Evolutionary conservation across 2,329 filamentous ascomycete genomes (phyloP).

Genomic region (Chaetomiaceae sp.): DNA sequence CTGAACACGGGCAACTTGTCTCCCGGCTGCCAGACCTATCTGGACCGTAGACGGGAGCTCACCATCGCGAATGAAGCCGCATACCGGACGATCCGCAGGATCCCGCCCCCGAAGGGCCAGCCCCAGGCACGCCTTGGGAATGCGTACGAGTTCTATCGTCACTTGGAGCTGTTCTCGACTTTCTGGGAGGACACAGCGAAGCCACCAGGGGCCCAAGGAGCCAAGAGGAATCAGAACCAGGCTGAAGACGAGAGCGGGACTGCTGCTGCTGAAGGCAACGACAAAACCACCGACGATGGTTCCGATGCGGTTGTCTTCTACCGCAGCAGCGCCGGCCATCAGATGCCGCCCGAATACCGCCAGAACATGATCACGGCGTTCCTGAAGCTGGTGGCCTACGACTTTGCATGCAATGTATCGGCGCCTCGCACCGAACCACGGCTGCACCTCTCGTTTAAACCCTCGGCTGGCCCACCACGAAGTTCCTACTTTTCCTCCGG

Average conservation of each 20-base stretch:
- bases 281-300: slow-evolving; percentile 9
- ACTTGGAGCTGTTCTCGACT: slow-evolving; percentile 51
- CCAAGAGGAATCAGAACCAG: no score
- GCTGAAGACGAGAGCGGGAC: not conserved
- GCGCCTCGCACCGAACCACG: slow-evolving; percentile 53
- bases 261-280: slow-evolving; percentile 1
- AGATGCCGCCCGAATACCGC: slow-evolving; percentile 54
- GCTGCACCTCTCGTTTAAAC: slow-evolving; percentile 43
- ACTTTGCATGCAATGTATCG: slow-evolving; percentile 58
- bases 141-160: slow-evolving; percentile 60
- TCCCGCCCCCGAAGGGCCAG: slow-evolving; percentile 49
- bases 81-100: slow-evolving; percentile 54
- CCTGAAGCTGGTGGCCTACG: slow-evolving; percentile 58
- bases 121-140: slow-evolving; percentile 52
- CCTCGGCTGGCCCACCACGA: slow-evolving; percentile 28
- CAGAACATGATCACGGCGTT: slow-evolving; percentile 53
- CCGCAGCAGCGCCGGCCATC: slow-evolving; percentile 45
- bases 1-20: slow-evolving; percentile 49
- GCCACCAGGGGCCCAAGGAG: slow-evolving; percentile 10
- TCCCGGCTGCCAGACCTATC: slow-evolving; percentile 52
- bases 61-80: slow-evolving; percentile 51
- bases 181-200: slow-evolving; percentile 58
- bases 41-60: slow-evolving; percentile 54
- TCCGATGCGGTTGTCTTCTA: slow-evolving; percentile 26
- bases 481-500: slow-evolving; percentile 53